Base-by-base conservation (phyloP, 495 filamentous ascomycete genomes). In the Annulohypoxylon stygium region DNA sequence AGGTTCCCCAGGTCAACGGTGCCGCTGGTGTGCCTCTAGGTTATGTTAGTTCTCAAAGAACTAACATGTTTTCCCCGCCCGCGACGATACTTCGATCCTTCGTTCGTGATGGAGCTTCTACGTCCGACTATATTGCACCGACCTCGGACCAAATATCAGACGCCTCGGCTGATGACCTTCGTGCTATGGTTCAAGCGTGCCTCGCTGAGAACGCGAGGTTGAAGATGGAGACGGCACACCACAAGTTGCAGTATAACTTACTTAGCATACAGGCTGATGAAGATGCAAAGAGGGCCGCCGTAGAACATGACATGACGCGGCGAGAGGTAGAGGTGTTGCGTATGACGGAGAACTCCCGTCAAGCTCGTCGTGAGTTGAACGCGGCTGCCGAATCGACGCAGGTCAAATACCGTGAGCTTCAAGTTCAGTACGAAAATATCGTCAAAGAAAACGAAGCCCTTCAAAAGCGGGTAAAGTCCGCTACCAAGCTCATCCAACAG, bases 301-400 rank as follows among this genome's bases (percentile, higher is more conserved):
- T 98, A 10, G 96, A 99, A 81, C 93, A 97, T 65, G 92, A 97
- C 55, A 93, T 98, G 83, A 92, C 91, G n/a, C 90, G 92, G 64
- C 88, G 92, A 36, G 97, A 99, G 79, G 92, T 97, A 6, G 91
- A 97, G 67, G 93, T 95, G 9, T 82, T 99, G 20, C 92, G 94
- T 70, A 87, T 84, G 60, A 88, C 85, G 16, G 85, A 88, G 70
- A 78, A 83, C 67, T 77, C 84, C 16, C 86, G 86, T 8, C 86
- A 85, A 45, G 81, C 84, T 41, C 78, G 81, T 59, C 79, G 81
- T 9, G 84, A 86, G 25, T 77, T 85, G 36, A 81, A 74, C 60
- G 62, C 77, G 1, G 78, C 76, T n/a, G 57, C 81, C 37, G 83
- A 84, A 51, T 73, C 79, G 4, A 68, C 79, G 12, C 83, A 87